Percentiles rank a stretch among this genome's conserved stretches.
Conservation (phyloP, 1,284 basidiomycete species). For the Puccinia triticina region DNA sequence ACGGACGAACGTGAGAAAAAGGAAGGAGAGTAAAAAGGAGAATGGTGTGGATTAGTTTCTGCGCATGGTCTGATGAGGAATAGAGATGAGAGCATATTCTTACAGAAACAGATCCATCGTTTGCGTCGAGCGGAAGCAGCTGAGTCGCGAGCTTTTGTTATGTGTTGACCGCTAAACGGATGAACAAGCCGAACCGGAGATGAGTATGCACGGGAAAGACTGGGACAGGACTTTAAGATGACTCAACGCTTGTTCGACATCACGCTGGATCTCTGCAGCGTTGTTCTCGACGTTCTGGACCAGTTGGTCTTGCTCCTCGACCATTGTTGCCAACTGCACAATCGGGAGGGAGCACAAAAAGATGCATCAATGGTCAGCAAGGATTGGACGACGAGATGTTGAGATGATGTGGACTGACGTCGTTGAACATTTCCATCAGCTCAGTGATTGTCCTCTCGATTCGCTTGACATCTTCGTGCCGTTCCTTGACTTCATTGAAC, state of each 20-base stretch:
- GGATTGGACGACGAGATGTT: neutral
- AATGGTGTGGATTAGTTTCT: neutral
- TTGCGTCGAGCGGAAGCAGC: conserved; percentile 76
- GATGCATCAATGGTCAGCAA: neutral
- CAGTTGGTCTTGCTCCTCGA: conserved; percentile 63
- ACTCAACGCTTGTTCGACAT: conserved; percentile 72
- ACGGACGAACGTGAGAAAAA: neutral
- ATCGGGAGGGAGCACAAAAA: neutral
- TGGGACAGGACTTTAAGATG: neutral
- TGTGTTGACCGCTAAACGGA: conserved; percentile 65
- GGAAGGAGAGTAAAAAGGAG: neutral
- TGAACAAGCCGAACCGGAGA: neutral
- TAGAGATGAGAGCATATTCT: neutral
- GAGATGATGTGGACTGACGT: conserved; percentile 67
- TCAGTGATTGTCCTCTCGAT: conserved; percentile 87
- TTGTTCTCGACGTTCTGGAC: conserved; percentile 66
- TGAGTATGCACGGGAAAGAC: neutral
- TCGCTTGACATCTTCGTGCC: conserved; percentile 82
- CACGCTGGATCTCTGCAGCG: conserved; percentile 68
- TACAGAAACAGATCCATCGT: conserved; percentile 58
- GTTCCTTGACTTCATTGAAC: conserved; percentile 84
- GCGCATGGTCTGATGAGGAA: neutral
- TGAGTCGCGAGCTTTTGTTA: conserved; percentile 74
- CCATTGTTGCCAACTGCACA: conserved; percentile 72
- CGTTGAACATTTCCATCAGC: conserved; percentile 83